Evolutionary conservation across 805 yeast genomes (phyloP), one percentile per base, ranked within the genome.

Genomic region (Yarrowia divulgata): DNA sequence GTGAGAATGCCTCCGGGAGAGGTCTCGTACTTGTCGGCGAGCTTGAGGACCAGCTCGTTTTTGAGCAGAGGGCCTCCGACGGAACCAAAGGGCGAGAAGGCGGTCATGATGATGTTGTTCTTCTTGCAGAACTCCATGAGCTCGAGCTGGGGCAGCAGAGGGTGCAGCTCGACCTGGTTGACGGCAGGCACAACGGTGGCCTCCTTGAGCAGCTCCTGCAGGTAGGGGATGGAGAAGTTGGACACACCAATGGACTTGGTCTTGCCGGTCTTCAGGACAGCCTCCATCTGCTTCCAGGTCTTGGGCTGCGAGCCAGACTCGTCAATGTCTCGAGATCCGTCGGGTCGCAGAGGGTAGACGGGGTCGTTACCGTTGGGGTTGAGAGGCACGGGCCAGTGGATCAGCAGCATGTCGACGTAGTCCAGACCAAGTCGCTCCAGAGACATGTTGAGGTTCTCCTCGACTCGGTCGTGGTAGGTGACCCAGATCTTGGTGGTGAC

Each of bases 111-210:
- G 29, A 52, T 52, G 29, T 35, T 35, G 57, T 52, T 9, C 57
- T 52, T 52, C 57, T 52, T 52, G 57, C 57, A 52, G 57, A 52
- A 52, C 29, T 52, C 57, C 57, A 52, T 52, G 34, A 90, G 80
- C 72, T 87, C 87, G 6, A 77, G 80, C 77, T 90, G 93, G 54
- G 90, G 90, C 70, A 89, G 81, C 71, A 83, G 83, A 55, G 93
- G 92, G 77, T 91, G 96, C 46, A 87, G 79, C 80, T 91, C 97
- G 70, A 90, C 83, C 81, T 91, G 97, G 79, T 88, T 87, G 49
- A 83, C 86, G 13, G 85, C 92, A 8, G 97, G 97, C 34, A 82
- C 83, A 60, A 85, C 76, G 37, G 79, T 84, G 68, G 83, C 84
- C 52, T 54, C 58, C 57, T 50, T 34, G 42, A 50, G 57, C 40